These are phyloP conservation scores for Lachnellula cervina DNA, from an alignment of 2,329 filamentous ascomycete genomes.

Conservation along the genomic window DNA sequence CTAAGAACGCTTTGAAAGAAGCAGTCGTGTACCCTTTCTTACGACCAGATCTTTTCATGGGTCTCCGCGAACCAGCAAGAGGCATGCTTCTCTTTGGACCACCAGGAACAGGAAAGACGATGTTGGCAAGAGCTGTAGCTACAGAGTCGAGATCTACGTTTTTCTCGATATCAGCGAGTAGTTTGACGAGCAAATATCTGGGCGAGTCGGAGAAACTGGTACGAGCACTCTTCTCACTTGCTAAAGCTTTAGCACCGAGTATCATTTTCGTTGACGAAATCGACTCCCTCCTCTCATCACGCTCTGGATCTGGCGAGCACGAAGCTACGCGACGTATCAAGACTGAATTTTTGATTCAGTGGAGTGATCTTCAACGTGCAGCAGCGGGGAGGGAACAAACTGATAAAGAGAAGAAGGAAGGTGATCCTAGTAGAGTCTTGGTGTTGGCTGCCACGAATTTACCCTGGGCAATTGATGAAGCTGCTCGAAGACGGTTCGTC, in stretches of 20 bases:
- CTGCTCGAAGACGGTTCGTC: conserved; percentile 84
- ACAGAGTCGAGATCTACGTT: conserved; percentile 94
- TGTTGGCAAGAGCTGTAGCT: conserved; percentile 90
- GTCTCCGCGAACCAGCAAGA: conserved; percentile 84
- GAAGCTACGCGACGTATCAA: conserved; percentile 93
- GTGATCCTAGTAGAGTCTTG: conserved; percentile 82
- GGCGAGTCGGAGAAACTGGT: conserved; percentile 97
- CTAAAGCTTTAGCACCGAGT: conserved; percentile 81
- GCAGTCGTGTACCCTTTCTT: conserved; percentile 96
- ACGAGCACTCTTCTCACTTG: conserved; percentile 82
- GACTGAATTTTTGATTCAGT: conserved; percentile 96
- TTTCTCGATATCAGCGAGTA: conserved; percentile 94
- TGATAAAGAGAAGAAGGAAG: conserved; percentile 62
- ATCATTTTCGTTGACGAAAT: conserved; percentile 99
- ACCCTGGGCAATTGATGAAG: conserved; percentile 97
- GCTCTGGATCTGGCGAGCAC: conserved; percentile 80
- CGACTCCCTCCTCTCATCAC: conserved; percentile 81
- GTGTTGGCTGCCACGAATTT: conserved; percentile 94
- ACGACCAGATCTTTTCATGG: conserved; percentile 92
- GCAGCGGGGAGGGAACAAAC: conserved; percentile 76
- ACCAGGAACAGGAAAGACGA: conserved; percentile 97
- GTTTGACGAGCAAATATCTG: conserved; percentile 90
- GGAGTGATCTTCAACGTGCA: conserved; percentile 88
- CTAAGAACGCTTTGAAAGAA: conserved; percentile 89
- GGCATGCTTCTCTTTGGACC: conserved; percentile 97